Conservation (phyloP, 352 stramenopile species). For the Phytophthora gonapodyides region DNA sequence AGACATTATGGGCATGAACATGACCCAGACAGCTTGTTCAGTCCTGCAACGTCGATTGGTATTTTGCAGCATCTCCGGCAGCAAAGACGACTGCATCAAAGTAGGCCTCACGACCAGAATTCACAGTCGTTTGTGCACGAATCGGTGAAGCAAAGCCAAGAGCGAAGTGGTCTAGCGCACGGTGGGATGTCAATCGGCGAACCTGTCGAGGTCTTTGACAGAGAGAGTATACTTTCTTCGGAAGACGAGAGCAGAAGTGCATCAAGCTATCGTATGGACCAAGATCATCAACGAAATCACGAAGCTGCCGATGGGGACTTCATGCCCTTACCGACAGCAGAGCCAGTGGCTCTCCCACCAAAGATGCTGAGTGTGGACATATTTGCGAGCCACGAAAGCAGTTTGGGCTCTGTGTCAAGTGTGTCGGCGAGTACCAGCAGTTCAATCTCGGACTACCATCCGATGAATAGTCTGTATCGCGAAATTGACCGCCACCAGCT, state of each 20-base stretch:
- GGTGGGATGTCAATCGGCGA: background rate
- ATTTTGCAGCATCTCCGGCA: conserved; percentile 35
- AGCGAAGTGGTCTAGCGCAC: background rate
- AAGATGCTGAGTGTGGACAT: conserved; percentile 12
- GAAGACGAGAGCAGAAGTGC: conserved; percentile 18
- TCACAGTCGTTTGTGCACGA: background rate
- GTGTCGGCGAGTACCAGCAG: conserved; percentile 26
- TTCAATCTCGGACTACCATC: conserved; percentile 6
- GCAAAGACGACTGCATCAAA: conserved; percentile 23
- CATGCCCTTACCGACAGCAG: background rate
- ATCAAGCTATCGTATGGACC: background rate
- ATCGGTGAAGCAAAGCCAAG: background rate
- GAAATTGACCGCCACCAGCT: conserved; percentile 27
- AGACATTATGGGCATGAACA: background rate
- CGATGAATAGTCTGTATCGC: conserved; percentile 7
- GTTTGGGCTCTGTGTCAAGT: conserved; percentile 4
- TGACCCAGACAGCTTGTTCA: conserved; percentile 9
- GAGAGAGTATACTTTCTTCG: conserved; percentile 9
- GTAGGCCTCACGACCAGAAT: conserved; percentile 3
- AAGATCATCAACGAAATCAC: background rate
- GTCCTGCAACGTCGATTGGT: conserved; percentile 16
- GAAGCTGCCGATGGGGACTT: background rate
- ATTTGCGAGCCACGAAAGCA: conserved; percentile 15
- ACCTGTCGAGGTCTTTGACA: background rate
- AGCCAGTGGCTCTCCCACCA: conserved; percentile 8